Evolutionary conservation across 345 rosid genomes (phyloP).

Genomic region (Sonneratia caseolaris): DNA sequence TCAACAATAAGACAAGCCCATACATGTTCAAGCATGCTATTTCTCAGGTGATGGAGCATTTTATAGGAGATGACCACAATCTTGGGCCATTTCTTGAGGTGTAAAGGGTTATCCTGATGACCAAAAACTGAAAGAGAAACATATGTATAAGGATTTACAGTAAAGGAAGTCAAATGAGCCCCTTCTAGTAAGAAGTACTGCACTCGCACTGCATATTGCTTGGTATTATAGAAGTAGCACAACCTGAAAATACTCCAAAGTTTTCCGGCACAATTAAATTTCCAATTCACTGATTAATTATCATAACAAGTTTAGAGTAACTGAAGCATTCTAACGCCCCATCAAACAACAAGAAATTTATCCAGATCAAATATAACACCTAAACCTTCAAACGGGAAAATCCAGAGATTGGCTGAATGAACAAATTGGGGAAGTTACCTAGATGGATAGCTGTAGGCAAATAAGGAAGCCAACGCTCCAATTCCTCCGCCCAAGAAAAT

Average conservation of each 20-base stretch:
- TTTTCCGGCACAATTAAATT: neutral
- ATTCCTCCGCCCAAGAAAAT: conserved; percentile 87
- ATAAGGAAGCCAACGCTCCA: conserved; percentile 95
- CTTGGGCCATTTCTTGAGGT: conserved; percentile 59
- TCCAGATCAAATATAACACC: neutral
- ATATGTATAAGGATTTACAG: neutral
- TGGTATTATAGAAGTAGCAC: neutral
- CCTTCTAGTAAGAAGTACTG: neutral
- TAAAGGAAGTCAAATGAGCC: neutral
- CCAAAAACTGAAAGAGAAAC: conserved; percentile 55
- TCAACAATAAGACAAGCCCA: conserved; percentile 88
- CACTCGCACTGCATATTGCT: neutral
- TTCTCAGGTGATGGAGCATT: conserved; percentile 73
- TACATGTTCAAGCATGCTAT: conserved; percentile 59
- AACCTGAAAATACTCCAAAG: neutral
- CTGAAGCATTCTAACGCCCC: neutral
- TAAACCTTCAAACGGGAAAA: neutral
- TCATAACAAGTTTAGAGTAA: neutral
- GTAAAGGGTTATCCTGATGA: conserved; percentile 64
- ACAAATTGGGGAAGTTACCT: conserved; percentile 30
- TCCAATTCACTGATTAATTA: neutral
- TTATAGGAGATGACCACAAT: conserved; percentile 83
- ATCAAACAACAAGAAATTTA: neutral
- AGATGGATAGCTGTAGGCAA: conserved; percentile 89
- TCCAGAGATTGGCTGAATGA: neutral